A percentile compares a stretch with the other conserved stretches of the same genome.
Conservation (phyloP, 805 yeast genomes). For the Hanseniaspora taiwanica region DNA sequence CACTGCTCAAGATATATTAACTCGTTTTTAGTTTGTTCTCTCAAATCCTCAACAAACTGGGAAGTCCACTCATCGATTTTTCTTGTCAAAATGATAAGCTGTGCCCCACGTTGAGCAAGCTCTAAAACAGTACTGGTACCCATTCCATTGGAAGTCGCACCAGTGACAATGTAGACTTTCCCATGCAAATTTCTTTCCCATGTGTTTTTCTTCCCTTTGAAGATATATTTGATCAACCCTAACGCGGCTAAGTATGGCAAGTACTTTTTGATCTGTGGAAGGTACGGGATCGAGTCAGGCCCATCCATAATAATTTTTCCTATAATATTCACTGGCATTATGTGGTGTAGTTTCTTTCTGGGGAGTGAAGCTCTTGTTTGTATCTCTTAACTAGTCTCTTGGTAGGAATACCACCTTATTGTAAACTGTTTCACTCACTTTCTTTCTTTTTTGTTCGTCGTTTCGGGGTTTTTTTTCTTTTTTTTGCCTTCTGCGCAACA, state of each 20-base stretch:
- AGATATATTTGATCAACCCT: constrained; percentile 51
- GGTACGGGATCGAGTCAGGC: constrained; percentile 62
- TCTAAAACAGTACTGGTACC: constrained; percentile 70
- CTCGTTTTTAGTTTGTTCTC: constrained; percentile 55
- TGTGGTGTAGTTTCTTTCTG: too few relatives aligned
- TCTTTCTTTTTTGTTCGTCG: too few relatives aligned
- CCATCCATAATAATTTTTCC: constrained; percentile 64
- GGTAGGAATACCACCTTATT: too few relatives aligned
- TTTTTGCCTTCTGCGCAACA: too few relatives aligned
- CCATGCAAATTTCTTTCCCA: constrained; percentile 95
- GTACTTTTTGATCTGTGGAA: constrained; percentile 40
- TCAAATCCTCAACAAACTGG: constrained; percentile 67
- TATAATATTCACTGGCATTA: constrained; percentile 84
- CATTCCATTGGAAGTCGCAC: constrained; percentile 81
- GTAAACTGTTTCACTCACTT: too few relatives aligned
- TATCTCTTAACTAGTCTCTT: too few relatives aligned
- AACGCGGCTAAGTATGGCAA: constrained; percentile 41
- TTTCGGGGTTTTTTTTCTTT: too few relatives aligned
- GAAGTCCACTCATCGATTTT: constrained; percentile 60
- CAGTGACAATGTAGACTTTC: constrained; percentile 67
- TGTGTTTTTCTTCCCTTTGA: constrained; percentile 67
- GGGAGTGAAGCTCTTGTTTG: too few relatives aligned
- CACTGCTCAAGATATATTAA: constrained; percentile 86
- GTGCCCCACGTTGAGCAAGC: constrained; percentile 76
- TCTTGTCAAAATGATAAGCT: constrained; percentile 59